phyloP scores from a whole-genome alignment of 805 yeast species.

The Candida tammaniensis region DNA sequence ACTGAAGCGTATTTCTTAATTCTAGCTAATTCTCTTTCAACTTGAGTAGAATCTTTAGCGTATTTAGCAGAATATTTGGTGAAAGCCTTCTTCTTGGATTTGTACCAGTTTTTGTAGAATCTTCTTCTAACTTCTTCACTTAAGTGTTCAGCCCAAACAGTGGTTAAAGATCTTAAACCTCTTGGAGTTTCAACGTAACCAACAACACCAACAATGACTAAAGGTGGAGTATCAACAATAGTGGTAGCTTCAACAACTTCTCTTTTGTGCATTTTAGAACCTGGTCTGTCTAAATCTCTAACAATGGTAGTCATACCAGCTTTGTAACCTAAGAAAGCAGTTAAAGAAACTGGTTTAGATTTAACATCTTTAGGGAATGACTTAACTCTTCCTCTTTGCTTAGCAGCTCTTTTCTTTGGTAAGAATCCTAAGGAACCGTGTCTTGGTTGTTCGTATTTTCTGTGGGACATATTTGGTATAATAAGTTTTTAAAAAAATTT shows the following conservation, averaged over 20 bases:
- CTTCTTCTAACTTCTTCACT: constrained; percentile 99
- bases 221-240: constrained; percentile 98
- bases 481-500: constrained; percentile 8
- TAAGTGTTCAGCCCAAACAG: constrained; percentile 99
- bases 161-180: constrained; percentile 98
- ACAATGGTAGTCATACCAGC: constrained; percentile 99
- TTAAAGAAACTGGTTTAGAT: constrained; percentile 40
- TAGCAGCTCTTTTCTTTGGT: constrained; percentile 99
- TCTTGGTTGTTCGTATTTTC: constrained; percentile 99
- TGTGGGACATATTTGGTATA: constrained; percentile 80
- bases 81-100: constrained; percentile 99
- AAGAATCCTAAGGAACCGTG: constrained; percentile 99
- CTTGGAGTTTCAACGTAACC: constrained; percentile 99
- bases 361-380: constrained; percentile 75
- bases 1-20: constrained; percentile 97
- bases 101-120: constrained; percentile 99
- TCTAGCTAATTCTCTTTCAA: constrained; percentile 97
- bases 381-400: constrained; percentile 98
- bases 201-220: constrained; percentile 99
- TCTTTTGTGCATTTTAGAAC: constrained; percentile 99
- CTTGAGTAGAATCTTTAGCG: constrained; percentile 83
- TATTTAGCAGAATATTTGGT: constrained; percentile 99
- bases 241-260: constrained; percentile 99
- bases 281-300: constrained; percentile 99
- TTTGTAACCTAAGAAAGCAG: constrained; percentile 99